Evolutionary conservation across 257 asterid genomes (phyloP), one percentile per base, ranked within the genome.

Genomic region (Petunia axillaris): DNA sequence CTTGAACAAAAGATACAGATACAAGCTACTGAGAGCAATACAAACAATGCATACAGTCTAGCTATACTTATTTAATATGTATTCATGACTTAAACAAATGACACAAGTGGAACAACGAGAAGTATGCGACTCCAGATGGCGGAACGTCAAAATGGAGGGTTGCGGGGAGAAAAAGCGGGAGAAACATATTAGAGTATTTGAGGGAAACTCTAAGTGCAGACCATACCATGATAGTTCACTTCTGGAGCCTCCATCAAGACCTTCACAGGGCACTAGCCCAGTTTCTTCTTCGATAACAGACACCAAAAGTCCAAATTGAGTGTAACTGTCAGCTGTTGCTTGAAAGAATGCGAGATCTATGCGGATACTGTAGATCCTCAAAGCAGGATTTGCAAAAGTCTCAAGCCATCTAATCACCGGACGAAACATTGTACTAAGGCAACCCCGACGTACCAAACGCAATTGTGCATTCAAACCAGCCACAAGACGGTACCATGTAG

Each of bases 381-480:
- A 85, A 77, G 98, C 95, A 66, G 99, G 98, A 87, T 92, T 93
- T 50, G 96, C 98, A 81, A 90, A 87, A 82, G 91, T 86, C 71
- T 91, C 97, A 66, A 96, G 86, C 99, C 99, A 96, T 52, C 83
- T 87, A 82, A 92, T 89, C 77, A 92, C 91, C 40, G 93, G 90
- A 44, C 91, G 92, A 78, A 91, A 94, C 83, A 86, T 94, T 25
- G 87, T 79, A 66, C 91, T 85, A 50, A 96, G 94, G 88, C 94
- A 91, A 79, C 99, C 99, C 80, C 88, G 90, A 62, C 95, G 92
- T 67, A 87, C 98, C 90, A 96, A 83, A 62, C 98, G 98, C 85
- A 96, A 87, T 78, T 96, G 97, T n/a, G 97, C 97, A 86, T 96
- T 96, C 90, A 96, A 86, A 86, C 99, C 99, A 89, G 99, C 95